Conservation (phyloP, 2,329 filamentous ascomycete species). For the Stachybotrys echinatus region DNA sequence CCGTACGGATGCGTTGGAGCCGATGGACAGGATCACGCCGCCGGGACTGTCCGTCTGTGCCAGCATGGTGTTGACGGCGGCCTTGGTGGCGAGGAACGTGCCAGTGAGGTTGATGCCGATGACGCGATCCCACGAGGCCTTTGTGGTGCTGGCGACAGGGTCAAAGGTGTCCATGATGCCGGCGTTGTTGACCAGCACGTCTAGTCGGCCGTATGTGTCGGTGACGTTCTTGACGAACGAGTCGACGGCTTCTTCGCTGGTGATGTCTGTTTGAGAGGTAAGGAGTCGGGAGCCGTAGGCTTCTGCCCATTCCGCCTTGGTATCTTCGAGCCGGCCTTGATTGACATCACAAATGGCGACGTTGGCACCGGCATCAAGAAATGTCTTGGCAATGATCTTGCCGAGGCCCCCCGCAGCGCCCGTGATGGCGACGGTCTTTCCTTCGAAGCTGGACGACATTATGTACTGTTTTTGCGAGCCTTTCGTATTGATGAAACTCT, state of each 20-base stretch:
- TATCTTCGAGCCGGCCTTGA: conserved; percentile 2
- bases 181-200: conserved; percentile 52
- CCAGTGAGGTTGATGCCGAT: conserved; percentile 52
- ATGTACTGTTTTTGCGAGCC: background rate
- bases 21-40: conserved; percentile 47
- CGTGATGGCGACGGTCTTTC: conserved; percentile 2
- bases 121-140: conserved; percentile 44
- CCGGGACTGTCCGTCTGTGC: conserved; percentile 13
- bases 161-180: conserved; percentile 51
- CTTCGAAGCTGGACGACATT: background rate
- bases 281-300: background rate
- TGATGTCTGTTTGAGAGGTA: conserved; percentile 3
- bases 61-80: conserved; percentile 32
- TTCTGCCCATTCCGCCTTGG: background rate
- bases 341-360: conserved; percentile 5
- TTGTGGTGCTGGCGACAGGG: conserved; percentile 39
- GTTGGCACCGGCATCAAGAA: conserved; percentile 3
- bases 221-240: conserved; percentile 13
- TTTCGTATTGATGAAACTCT: background rate
- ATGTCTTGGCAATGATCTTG: background rate
- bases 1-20: conserved; percentile 35
- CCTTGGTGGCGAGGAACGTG: conserved; percentile 43
- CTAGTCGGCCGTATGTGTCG: conserved; percentile 21
- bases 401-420: conserved; percentile 4
- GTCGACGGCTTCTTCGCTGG: conserved; percentile 8